phyloP scores from a whole-genome alignment of 495 filamentous ascomycete species.

The Astrothelium subdiscretum region DNA sequence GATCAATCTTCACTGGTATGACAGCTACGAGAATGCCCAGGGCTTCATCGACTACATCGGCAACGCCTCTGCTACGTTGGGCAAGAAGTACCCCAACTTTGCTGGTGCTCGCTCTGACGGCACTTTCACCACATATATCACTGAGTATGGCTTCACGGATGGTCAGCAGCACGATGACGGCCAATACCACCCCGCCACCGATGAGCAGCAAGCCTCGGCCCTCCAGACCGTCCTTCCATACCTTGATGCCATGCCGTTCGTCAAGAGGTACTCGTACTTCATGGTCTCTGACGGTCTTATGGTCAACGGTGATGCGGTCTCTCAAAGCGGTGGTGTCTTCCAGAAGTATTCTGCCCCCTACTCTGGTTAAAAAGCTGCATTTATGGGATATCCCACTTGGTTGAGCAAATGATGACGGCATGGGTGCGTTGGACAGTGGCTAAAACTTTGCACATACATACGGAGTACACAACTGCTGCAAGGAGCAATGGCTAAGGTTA shows the following conservation, averaged over 20 bases:
- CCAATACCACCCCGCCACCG: conserved; percentile 4
- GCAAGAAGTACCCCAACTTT: conserved; percentile 22
- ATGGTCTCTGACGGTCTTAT: conserved; percentile 46
- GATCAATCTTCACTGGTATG: conserved; percentile 27
- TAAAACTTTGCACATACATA: neutral
- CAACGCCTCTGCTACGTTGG: conserved; percentile 14
- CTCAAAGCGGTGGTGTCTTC: neutral
- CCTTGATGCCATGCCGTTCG: conserved; percentile 52
- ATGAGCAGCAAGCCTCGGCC: conserved; percentile 42
- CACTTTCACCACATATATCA: conserved; percentile 45
- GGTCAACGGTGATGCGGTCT: conserved; percentile 18
- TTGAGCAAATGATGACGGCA: neutral
- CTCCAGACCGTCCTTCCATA: conserved; percentile 46
- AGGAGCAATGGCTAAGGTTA: neutral
- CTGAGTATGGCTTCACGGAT: conserved; percentile 57
- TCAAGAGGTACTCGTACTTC: conserved; percentile 75
- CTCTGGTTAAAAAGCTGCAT: neutral
- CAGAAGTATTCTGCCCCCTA: neutral
- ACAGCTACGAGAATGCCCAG: conserved; percentile 13
- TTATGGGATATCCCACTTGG: neutral
- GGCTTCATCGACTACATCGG: conserved; percentile 24
- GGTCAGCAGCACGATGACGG: conserved; percentile 11
- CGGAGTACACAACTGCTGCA: neutral
- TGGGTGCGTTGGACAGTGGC: neutral
- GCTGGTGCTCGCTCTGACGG: conserved; percentile 48